Base-by-base conservation (phyloP, 345 rosid species). In the Fremontodendron californicum region DNA sequence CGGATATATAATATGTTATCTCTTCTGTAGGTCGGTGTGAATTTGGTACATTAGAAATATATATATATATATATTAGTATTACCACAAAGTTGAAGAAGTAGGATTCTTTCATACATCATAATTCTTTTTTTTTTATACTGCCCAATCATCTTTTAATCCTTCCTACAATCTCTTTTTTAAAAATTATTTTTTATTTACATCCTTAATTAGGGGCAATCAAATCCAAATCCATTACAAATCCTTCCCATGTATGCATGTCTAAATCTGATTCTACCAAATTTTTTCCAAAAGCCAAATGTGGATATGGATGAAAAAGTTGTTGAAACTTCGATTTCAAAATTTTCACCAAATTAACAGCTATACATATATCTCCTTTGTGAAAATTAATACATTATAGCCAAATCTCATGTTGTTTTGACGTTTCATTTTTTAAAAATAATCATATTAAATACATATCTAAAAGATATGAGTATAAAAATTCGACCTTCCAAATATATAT, bases 281-380 rank as follows among this genome's bases (percentile, higher is more conserved):
- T 10, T 21, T 67, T 40, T 65, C 33, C 51, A 21, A 67, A 21
- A 13, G 16, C 0, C 11, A 67, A 11, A 40, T 1, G 19, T 42
- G 19, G 51, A 67, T 12, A 42, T 21, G 51, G 35, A 12, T 42
- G 51, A 40, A 23, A 66, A 39, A 42, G 52, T 42, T 11, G 71
- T 67, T 67, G 71, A 67, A 67, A 42, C 71, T 67, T 67, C 33
- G 15, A 42, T 21, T 42, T 67, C 51, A 42, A 23, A n/a, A 12
- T 21, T 40, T 40, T 42, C 19, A 67, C n/a, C 51, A 42, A 40
- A 67, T 2, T 40, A 19, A 37, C 19, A 19, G n/a, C 49, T 11
- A 63, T 18, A 52, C 9, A 52, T 19, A 52, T n/a, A n/a, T n/a
- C n/a, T n/a, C n/a, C n/a, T n/a, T n/a, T n/a, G n/a, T n/a, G n/a